phyloP scores from a whole-genome alignment of 257 asterid genomes.

The Avicennia marina region DNA sequence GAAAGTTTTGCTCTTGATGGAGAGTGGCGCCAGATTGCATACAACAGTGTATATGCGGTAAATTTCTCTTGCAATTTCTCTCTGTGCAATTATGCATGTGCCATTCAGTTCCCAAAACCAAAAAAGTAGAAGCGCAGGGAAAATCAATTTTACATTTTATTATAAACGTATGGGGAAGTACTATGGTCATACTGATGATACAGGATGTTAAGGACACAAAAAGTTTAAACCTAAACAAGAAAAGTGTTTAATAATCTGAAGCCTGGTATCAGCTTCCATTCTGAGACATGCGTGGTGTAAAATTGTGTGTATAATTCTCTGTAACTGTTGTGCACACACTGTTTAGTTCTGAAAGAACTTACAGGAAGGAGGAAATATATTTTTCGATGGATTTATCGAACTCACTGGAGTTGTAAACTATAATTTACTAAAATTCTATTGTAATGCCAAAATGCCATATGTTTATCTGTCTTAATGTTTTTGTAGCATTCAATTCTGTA shows the following conservation, averaged over 20 bases:
- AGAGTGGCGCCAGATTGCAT: constrained; percentile 92
- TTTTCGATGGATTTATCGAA: not conserved
- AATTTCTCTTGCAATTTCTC: constrained; percentile 2
- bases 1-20: constrained; percentile 91
- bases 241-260: too few species aligned
- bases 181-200: too few species aligned
- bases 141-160: not conserved
- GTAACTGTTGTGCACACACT: constrained; percentile 6
- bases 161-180: too few species aligned
- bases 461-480: not conserved
- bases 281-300: constrained; percentile 6
- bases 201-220: constrained; percentile 3
- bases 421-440: not conserved
- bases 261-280: too few species aligned
- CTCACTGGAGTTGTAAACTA: constrained; percentile 1
- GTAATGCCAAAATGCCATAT: not conserved
- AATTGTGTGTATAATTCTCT: not conserved
- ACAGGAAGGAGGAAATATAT: not conserved
- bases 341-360: constrained; percentile 9
- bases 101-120: not conserved
- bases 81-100: not conserved
- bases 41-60: constrained; percentile 92
- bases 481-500: not conserved
- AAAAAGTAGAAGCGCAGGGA: not conserved
- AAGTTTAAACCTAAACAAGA: too few species aligned